phyloP scores from a whole-genome alignment of 2,329 filamentous ascomycete species.

The Nothopassalora personata region DNA sequence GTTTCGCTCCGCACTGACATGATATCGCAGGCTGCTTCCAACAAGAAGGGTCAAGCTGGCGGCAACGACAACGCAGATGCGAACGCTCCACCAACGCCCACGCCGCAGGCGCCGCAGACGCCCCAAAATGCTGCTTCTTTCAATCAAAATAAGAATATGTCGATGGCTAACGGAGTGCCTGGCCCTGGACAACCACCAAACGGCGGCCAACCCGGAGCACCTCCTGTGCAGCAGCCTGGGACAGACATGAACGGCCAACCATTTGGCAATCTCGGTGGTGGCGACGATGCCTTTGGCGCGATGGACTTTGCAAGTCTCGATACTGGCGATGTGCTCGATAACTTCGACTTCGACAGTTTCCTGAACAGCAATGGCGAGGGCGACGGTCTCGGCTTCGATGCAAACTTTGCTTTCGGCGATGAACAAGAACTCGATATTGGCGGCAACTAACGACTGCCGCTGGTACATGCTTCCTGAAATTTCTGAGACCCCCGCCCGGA shows the following conservation, averaged over 20 bases:
- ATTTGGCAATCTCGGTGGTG: constrained; percentile 36
- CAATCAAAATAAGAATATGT: constrained; percentile 33
- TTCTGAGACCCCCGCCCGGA: neutral
- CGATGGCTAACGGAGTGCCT: constrained; percentile 31
- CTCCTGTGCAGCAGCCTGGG: constrained; percentile 11
- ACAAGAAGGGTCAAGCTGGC: constrained; percentile 40
- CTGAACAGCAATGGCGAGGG: constrained; percentile 52
- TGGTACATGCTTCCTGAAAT: neutral
- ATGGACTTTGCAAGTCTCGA: constrained; percentile 43
- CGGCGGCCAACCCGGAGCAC: constrained; percentile 15
- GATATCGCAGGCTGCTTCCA: constrained; percentile 19
- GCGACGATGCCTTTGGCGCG: constrained; percentile 34
- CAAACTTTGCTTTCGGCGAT: constrained; percentile 34
- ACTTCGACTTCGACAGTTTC: constrained; percentile 65
- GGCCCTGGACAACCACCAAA: constrained; percentile 30
- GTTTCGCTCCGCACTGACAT: neutral
- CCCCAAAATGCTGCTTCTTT: constrained; percentile 37
- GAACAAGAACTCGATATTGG: constrained; percentile 7
- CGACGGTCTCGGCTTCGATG: constrained; percentile 34
- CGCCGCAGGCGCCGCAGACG: constrained; percentile 46
- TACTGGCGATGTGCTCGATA: constrained; percentile 60
- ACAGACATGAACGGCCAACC: constrained; percentile 36
- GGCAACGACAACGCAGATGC: constrained; percentile 39
- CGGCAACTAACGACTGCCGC: neutral
- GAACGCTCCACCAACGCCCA: constrained; percentile 41